Conservation (phyloP, 2,329 filamentous ascomycete genomes). For the Aspergillus floridensis region DNA sequence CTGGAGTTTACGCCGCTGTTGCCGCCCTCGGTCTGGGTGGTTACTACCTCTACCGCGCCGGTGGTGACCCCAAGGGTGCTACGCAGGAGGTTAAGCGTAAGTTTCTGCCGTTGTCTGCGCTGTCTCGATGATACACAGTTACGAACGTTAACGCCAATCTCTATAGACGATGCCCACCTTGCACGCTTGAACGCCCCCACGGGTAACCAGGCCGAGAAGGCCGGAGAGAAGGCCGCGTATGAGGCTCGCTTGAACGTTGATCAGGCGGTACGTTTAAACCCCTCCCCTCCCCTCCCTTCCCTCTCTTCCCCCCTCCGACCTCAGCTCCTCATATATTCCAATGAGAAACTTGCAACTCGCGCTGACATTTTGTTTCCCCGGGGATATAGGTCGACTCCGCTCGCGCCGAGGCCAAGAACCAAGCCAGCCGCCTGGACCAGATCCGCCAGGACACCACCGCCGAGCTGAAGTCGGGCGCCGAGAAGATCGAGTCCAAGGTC, state of each 20-base stretch:
- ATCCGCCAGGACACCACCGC: constrained; percentile 59
- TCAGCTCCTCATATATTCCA: neutral
- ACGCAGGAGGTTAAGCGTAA: constrained; percentile 82
- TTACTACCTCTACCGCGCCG: constrained; percentile 89
- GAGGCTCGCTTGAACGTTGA: constrained; percentile 67
- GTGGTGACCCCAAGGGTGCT: constrained; percentile 77
- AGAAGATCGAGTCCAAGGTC: constrained; percentile 79
- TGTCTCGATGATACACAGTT: too few relatives aligned
- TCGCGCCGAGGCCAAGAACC: constrained; percentile 57
- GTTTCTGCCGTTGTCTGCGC: constrained; percentile 33
- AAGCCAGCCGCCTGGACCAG: constrained; percentile 50
- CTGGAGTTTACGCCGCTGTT: constrained; percentile 47
- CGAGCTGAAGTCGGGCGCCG: constrained; percentile 52
- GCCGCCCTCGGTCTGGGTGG: constrained; percentile 67
- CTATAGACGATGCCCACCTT: constrained; percentile 70
- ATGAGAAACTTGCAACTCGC: neutral
- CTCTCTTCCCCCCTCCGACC: neutral
- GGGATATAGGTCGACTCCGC: constrained; percentile 57
- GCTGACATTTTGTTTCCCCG: neutral
- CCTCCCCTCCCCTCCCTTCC: neutral
- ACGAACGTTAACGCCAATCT: too few relatives aligned
- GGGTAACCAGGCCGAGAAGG: constrained; percentile 62
- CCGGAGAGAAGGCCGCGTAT: constrained; percentile 60
- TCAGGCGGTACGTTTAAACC: constrained; percentile 57
- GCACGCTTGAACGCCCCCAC: constrained; percentile 65